phyloP scores from a whole-genome alignment of 2,329 filamentous ascomycete genomes.

The Neocatenulostroma microsporum region DNA sequence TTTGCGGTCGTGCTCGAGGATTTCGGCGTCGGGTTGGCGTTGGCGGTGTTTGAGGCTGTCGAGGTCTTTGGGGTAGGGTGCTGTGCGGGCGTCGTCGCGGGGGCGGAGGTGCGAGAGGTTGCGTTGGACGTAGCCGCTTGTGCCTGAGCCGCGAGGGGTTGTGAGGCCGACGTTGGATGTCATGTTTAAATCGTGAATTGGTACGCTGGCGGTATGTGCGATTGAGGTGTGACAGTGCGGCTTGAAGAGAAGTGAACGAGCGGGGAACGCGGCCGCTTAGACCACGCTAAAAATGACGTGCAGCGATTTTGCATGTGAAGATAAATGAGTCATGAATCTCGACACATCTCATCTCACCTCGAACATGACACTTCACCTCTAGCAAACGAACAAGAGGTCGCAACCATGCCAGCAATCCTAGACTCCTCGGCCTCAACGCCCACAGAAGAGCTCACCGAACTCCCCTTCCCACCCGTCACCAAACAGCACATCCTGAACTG shows the following conservation, averaged over 20 bases:
- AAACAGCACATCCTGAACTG: slow-evolving; percentile 87
- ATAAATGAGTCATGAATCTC: no score
- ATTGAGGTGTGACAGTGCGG: no score
- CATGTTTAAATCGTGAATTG: no score
- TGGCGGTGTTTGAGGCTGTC: slow-evolving; percentile 65
- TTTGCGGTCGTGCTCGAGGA: slow-evolving; percentile 88
- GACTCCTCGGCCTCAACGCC: slow-evolving; percentile 6
- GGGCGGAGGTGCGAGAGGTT: slow-evolving; percentile 84
- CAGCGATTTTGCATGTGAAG: no score
- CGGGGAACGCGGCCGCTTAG: no score
- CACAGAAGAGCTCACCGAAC: no score
- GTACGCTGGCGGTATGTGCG: no score
- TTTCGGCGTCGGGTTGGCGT: slow-evolving; percentile 81
- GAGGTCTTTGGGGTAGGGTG: slow-evolving; percentile 68
- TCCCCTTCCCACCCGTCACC: slow-evolving; percentile 75
- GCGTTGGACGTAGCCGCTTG: slow-evolving; percentile 94
- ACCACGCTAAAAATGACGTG: no score
- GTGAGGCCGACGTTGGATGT: slow-evolving; percentile 94
- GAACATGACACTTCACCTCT: no score
- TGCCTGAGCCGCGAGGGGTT: slow-evolving; percentile 89
- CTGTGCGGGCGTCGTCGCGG: slow-evolving; percentile 66
- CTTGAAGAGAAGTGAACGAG: no score
- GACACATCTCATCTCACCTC: no score
- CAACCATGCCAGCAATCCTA: slow-evolving; percentile 14
- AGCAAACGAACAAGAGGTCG: no score